phyloP scores from a whole-genome alignment of 345 rosid species.

The Arabis alpina region DNA sequence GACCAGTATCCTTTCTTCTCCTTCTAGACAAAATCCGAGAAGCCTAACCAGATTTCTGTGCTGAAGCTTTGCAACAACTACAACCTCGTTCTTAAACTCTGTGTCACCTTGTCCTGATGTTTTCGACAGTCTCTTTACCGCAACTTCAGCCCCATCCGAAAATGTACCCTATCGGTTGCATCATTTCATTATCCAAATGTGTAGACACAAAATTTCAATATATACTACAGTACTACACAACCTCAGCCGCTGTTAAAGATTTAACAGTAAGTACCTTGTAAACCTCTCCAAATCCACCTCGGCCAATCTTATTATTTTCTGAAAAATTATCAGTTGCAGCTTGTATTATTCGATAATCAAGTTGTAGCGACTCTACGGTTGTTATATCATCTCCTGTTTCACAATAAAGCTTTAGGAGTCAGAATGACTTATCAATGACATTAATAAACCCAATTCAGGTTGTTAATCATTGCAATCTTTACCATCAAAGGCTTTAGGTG shows the following conservation, averaged over 20 bases:
- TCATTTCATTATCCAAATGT: too few relatives aligned
- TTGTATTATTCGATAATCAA: slow-evolving; percentile 41
- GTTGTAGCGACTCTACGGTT: slow-evolving; percentile 45
- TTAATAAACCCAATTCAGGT: not conserved
- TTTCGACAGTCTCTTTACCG: slow-evolving; percentile 55
- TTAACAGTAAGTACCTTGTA: slow-evolving; percentile 45
- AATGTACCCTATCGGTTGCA: slow-evolving; percentile 6
- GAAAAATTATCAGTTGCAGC: slow-evolving; percentile 55
- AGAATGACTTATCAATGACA: not conserved
- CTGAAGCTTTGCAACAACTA: slow-evolving; percentile 56
- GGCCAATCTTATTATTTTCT: slow-evolving; percentile 53
- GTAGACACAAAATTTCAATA: too few relatives aligned
- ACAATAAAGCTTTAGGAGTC: not conserved
- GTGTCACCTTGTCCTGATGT: slow-evolving; percentile 51
- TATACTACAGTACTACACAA: too few relatives aligned
- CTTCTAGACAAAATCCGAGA: slow-evolving; percentile 52
- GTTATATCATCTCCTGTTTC: slow-evolving; percentile 41
- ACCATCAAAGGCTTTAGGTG: slow-evolving; percentile 44
- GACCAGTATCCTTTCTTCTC: slow-evolving; percentile 54
- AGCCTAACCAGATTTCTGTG: slow-evolving; percentile 61
- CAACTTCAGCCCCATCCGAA: slow-evolving; percentile 47
- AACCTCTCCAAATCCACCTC: slow-evolving; percentile 74
- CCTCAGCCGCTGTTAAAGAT: too few relatives aligned
- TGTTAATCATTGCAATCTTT: not conserved
- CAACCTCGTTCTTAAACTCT: slow-evolving; percentile 30